A percentile compares a stretch with the other conserved stretches of the same genome.
Evolutionary conservation across 2,329 filamentous ascomycete species (phyloP).

Genomic region (Immersiporthe knoxdaviesiana): DNA sequence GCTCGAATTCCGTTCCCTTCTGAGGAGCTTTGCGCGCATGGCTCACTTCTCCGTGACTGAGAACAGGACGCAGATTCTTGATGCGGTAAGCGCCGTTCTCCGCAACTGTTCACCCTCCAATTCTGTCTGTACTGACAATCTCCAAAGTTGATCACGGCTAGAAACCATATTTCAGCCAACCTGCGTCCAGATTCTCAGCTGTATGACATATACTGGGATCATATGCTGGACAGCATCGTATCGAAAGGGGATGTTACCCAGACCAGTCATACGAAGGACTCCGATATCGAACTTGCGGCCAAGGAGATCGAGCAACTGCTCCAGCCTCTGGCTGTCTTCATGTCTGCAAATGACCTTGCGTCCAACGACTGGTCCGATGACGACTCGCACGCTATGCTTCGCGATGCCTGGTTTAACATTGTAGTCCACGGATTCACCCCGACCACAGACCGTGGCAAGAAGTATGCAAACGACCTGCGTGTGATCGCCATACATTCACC

Average conservation of each 20-base stretch:
- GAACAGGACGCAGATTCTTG: conserved; percentile 67
- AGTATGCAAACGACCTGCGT: conserved; percentile 75
- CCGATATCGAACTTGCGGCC: conserved; percentile 80
- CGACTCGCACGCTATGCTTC: conserved; percentile 72
- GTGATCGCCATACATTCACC: conserved; percentile 86
- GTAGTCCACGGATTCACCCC: conserved; percentile 88
- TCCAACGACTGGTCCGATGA: conserved; percentile 59
- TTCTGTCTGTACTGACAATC: neutral
- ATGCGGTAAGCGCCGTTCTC: conserved; percentile 64
- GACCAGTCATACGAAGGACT: conserved; percentile 71
- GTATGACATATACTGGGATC: conserved; percentile 81
- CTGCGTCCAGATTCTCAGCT: conserved; percentile 71
- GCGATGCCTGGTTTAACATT: conserved; percentile 98
- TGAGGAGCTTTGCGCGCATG: conserved; percentile 81
- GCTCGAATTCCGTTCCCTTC: conserved; percentile 80
- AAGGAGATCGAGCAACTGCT: conserved; percentile 87
- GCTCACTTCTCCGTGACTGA: conserved; percentile 73
- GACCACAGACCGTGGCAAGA: conserved; percentile 72
- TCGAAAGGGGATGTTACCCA: conserved; percentile 87
- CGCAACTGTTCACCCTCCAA: neutral
- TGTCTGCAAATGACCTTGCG: conserved; percentile 66
- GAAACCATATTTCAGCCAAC: conserved; percentile 75
- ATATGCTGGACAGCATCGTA: conserved; percentile 84
- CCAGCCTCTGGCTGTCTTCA: conserved; percentile 82
- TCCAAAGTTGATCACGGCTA: conserved; percentile 69